Percentiles rank a stretch among this genome's conserved stretches.
Evolutionary conservation across 2,329 filamentous ascomycete genomes (phyloP).

Genomic region (Botrytis fabae): DNA sequence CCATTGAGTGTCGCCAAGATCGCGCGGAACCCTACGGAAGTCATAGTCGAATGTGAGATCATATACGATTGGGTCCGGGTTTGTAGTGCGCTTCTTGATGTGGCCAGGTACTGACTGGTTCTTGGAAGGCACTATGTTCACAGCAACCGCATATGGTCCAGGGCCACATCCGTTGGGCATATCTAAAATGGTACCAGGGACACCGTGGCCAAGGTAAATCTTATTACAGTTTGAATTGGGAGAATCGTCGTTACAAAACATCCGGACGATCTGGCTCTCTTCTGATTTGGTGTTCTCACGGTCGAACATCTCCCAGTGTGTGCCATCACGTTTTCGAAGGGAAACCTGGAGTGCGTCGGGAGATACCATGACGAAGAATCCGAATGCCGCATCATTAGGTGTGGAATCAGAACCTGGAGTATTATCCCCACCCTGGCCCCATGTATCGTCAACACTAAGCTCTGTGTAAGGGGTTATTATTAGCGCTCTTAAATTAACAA

Average conservation of each 20-base stretch:
- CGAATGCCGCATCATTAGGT: not conserved
- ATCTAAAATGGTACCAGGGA: conserved; percentile 15
- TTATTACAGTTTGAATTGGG: conserved; percentile 8
- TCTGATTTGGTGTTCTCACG: not conserved
- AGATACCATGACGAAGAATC: conserved; percentile 3
- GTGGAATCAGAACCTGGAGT: no score
- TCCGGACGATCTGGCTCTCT: not conserved
- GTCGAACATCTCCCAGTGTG: conserved; percentile 15
- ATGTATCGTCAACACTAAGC: no score
- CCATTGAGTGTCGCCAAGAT: conserved; percentile 1
- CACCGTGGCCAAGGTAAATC: conserved; percentile 17
- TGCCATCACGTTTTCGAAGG: conserved; percentile 15
- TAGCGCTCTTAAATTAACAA: no score
- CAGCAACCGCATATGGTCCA: conserved; percentile 5
- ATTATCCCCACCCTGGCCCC: no score
- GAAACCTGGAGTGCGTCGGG: conserved; percentile 7
- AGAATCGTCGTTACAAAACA: conserved; percentile 15
- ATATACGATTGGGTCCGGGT: not conserved
- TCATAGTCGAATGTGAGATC: conserved; percentile 24
- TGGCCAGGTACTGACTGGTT: conserved; percentile 14
- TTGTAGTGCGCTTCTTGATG: not conserved
- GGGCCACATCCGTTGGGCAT: conserved; percentile 22
- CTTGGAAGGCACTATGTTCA: not conserved
- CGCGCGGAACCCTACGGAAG: conserved; percentile 7
- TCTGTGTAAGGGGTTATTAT: no score